phyloP scores from a whole-genome alignment of 1,284 basidiomycete species.

The Austroboletus olivaceoglutinosus region DNA sequence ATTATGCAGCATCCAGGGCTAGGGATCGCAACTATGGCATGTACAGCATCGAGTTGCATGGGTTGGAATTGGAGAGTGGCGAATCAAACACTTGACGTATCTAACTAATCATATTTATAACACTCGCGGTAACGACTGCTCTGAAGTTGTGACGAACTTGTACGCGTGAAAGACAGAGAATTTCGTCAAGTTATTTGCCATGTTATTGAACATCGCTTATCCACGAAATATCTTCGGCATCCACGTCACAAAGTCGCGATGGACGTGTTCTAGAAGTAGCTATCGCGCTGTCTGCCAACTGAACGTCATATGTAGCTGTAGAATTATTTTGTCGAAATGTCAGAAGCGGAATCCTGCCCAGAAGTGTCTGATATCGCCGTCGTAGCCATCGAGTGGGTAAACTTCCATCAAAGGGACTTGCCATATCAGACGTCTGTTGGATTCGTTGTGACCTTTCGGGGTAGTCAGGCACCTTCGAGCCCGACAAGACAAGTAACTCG shows the following conservation, averaged over 20 bases:
- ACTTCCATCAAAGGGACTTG: slow-evolving; percentile 19
- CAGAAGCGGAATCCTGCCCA: slow-evolving; percentile 57
- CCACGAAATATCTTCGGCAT: slow-evolving; percentile 37
- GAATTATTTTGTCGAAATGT: slow-evolving; percentile 30
- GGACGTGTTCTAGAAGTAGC: slow-evolving; percentile 13
- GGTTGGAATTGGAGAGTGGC: slow-evolving; percentile 62
- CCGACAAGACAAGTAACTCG: slow-evolving; percentile 49
- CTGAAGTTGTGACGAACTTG: background rate
- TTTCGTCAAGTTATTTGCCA: slow-evolving; percentile 6
- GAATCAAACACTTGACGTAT: slow-evolving; percentile 28
- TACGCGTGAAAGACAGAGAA: background rate
- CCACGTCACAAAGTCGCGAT: slow-evolving; percentile 25
- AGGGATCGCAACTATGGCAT: slow-evolving; percentile 69
- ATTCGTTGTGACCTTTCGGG: slow-evolving; percentile 1
- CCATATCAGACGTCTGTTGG: background rate
- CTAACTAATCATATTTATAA: slow-evolving; percentile 16
- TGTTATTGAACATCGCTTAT: slow-evolving; percentile 20
- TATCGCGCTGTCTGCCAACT: slow-evolving; percentile 31
- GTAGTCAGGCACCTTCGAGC: slow-evolving; percentile 17
- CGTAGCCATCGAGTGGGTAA: slow-evolving; percentile 60
- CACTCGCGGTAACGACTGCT: background rate
- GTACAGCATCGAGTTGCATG: slow-evolving; percentile 81
- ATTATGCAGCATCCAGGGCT: slow-evolving; percentile 50
- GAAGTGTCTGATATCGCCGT: slow-evolving; percentile 60
- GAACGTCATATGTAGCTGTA: slow-evolving; percentile 29